These are phyloP conservation scores for Diaporthe velutina DNA, from an alignment of 2,329 filamentous ascomycete genomes.

Conservation along the genomic window DNA sequence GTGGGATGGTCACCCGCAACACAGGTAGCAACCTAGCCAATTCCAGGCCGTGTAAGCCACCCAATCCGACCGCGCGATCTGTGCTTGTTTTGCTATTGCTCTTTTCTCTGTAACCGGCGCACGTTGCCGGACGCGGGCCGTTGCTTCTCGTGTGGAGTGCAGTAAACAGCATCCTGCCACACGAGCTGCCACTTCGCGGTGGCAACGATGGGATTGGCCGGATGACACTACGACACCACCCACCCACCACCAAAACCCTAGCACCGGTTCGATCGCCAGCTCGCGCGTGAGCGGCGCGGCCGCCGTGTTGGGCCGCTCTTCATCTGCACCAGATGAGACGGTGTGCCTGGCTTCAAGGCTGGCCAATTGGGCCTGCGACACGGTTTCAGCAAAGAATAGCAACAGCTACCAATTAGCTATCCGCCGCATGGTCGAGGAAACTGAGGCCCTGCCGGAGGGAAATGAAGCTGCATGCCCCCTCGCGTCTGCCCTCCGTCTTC, in stretches of 20 bases:
- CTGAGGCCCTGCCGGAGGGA: slow-evolving; percentile 26
- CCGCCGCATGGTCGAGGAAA: slow-evolving; percentile 32
- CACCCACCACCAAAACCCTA: neutral
- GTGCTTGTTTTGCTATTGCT: slow-evolving; percentile 29
- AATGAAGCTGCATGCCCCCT: slow-evolving; percentile 29
- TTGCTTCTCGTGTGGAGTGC: slow-evolving; percentile 31
- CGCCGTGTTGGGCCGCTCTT: slow-evolving; percentile 36
- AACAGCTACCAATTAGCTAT: slow-evolving; percentile 37
- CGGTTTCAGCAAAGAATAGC: slow-evolving; percentile 48
- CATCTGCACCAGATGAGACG: slow-evolving; percentile 31
- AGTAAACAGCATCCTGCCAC: slow-evolving; percentile 28
- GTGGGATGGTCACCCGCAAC: slow-evolving; percentile 33
- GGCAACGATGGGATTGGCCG: slow-evolving; percentile 26
- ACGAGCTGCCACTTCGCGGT: slow-evolving; percentile 21
- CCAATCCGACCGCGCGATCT: neutral
- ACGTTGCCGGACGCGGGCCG: slow-evolving; percentile 39
- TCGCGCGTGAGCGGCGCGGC: slow-evolving; percentile 37
- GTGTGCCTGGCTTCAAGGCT: slow-evolving; percentile 32
- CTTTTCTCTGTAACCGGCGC: slow-evolving; percentile 24
- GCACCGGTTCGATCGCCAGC: slow-evolving; percentile 19
- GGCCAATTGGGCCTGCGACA: slow-evolving; percentile 36
- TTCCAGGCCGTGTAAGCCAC: slow-evolving; percentile 32
- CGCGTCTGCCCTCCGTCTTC: slow-evolving; percentile 31
- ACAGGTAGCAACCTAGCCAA: slow-evolving; percentile 27
- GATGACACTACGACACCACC: slow-evolving; percentile 9